Evolutionary conservation across 768 basidiomycete species (phyloP).

Genomic region (Lentinula sp.): DNA sequence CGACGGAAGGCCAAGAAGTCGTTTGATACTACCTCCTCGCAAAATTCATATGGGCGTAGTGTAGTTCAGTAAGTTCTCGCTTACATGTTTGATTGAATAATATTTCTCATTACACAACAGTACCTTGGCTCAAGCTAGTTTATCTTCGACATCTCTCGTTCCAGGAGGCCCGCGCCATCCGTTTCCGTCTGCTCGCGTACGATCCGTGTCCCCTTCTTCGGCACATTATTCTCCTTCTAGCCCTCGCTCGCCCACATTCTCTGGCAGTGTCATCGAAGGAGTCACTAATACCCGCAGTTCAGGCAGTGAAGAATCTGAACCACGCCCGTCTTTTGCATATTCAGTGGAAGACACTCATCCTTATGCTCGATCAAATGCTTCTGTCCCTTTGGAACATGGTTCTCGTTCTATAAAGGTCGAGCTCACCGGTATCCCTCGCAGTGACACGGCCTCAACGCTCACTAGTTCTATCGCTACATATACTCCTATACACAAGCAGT

Average conservation of each 20-base stretch:
- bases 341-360: conserved; percentile 51
- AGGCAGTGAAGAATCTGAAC: conserved; percentile 11
- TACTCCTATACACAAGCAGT: conserved; percentile 5
- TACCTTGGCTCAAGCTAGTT: conserved; percentile 53
- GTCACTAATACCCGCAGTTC: conserved; percentile 10
- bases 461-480: conserved; percentile 30
- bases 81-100: conserved; percentile 1
- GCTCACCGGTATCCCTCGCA: conserved; percentile 29
- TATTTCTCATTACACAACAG: conserved; percentile 23
- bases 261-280: conserved; percentile 8
- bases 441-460: conserved; percentile 48
- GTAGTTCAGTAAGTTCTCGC: conserved; percentile 52
- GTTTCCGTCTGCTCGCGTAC: conserved; percentile 32
- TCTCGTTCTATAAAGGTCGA: conserved; percentile 21
- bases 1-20: conserved; percentile 46
- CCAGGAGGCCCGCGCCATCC: conserved; percentile 32
- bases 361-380: conserved; percentile 63
- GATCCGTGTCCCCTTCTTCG: conserved; percentile 22
- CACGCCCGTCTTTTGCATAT: conserved; percentile 15
- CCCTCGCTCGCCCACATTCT: conserved; percentile 16
- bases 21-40: conserved; percentile 50
- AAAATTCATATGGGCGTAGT: conserved; percentile 43
- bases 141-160: conserved; percentile 49
- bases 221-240: conserved; percentile 18
- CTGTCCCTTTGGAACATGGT: conserved; percentile 41